Evolutionary conservation across 768 basidiomycete species (phyloP), one percentile per base, ranked within the genome.

Genomic region (Tulasnella sp.): DNA sequence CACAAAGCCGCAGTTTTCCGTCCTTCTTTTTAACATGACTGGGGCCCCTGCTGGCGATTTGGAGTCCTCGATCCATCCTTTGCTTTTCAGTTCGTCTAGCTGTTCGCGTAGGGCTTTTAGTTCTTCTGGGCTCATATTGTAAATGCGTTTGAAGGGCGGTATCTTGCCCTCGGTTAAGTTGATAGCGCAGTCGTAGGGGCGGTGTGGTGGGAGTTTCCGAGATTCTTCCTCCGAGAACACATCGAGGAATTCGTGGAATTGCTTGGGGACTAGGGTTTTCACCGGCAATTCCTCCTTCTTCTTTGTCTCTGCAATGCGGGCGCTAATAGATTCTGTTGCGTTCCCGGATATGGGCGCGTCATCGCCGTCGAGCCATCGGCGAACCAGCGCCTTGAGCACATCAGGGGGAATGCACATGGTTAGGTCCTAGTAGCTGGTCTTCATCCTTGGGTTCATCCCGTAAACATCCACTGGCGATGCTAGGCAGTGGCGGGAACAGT

Each of bases 21-120:
- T 82, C 80, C 69, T 79, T 79, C 75, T 82, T 83, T 73, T 79
- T 81, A 83, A 83, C 23, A 82, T 78, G 73, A 82, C 79, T 1
- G 82, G 82, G 1, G 81, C 77, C 11, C 42, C 82, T n/a, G 77
- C 78, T 11, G 82, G 70, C 0, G 81, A 81, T 23, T 77, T 57
- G 5, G 80, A 81, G 55, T 2, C 1, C 20, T 72, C 61, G 35
- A 81, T 81, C 39, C 44, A 80, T 35, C 80, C 80, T 74, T 83
- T 83, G 5, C 5, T 48, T 6, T 81, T 77, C 71, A 81, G 80
- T 39, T 83, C 81, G 40, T 82, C 72, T 29, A 82, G 46, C 40
- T 81, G 81, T 18, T 77, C 51, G 3, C 9, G 3, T 3, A 39
- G 39, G 9, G 39, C 39, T 9, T 39, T 39, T 4, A 39, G 20